Percentiles rank a stretch among this genome's conserved stretches.
These are phyloP conservation scores for Aurifilum marmelostoma DNA, from an alignment of 2,329 filamentous ascomycete species.

Conservation along the genomic window DNA sequence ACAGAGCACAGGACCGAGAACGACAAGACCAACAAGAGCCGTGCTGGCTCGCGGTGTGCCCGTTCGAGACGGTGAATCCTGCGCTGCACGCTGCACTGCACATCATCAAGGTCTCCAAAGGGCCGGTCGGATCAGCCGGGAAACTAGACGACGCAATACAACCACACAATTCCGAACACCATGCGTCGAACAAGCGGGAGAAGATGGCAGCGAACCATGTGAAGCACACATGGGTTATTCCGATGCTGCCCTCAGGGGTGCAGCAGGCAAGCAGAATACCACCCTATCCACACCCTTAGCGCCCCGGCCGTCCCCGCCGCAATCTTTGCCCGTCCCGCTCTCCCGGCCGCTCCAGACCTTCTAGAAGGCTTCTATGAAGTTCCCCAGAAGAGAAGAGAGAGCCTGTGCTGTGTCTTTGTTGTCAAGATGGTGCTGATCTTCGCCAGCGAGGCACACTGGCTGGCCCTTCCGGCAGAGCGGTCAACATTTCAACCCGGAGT, in stretches of 20 bases:
- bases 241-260: constrained; percentile 16
- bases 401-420: not conserved
- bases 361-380: constrained; percentile 26
- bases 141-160: not conserved
- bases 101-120: not conserved
- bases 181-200: constrained; percentile 28
- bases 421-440: not conserved
- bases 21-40: constrained; percentile 1
- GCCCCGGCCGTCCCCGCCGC: constrained; percentile 24
- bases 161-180: constrained; percentile 2
- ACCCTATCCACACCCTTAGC: constrained; percentile 9
- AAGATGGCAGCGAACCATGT: constrained; percentile 25
- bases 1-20: not conserved
- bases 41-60: constrained; percentile 20
- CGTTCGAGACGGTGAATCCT: constrained; percentile 18
- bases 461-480: not conserved
- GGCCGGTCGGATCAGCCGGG: not conserved
- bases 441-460: not conserved
- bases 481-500: not conserved
- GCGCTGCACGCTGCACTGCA: constrained; percentile 11
- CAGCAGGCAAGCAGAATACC: not conserved
- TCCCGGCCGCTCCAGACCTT: constrained; percentile 19
- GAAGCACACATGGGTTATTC: constrained; percentile 6
- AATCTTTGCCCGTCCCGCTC: constrained; percentile 21
- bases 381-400: constrained; percentile 15